These are phyloP conservation scores for Diplocarpon mali DNA, from an alignment of 2,329 filamentous ascomycete genomes.

Conservation along the genomic window DNA sequence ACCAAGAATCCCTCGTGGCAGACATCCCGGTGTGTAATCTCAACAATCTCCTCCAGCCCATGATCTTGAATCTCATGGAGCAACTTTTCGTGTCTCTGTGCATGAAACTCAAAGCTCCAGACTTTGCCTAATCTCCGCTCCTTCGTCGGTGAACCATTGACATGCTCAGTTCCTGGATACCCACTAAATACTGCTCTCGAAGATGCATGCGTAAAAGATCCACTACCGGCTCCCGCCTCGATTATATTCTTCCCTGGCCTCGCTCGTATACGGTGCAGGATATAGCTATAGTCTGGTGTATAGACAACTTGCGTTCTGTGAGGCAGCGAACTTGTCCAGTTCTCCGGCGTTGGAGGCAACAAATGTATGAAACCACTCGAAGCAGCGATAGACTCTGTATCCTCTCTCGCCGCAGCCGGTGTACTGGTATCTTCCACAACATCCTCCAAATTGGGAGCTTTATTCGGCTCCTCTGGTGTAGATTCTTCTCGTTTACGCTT, in stretches of 20 bases:
- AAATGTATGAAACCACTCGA: slow-evolving; percentile 67
- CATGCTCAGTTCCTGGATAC: slow-evolving; percentile 36
- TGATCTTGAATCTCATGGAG: slow-evolving; percentile 59
- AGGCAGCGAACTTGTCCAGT: slow-evolving; percentile 71
- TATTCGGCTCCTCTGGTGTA: slow-evolving; percentile 10
- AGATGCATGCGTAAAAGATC: slow-evolving; percentile 74
- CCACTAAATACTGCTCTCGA: slow-evolving; percentile 67
- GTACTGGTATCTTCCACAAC: slow-evolving; percentile 21
- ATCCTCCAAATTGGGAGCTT: slow-evolving; percentile 8
- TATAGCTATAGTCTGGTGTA: slow-evolving; percentile 77
- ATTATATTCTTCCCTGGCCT: slow-evolving; percentile 64
- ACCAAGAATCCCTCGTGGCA: slow-evolving; percentile 65
- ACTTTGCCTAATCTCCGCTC: slow-evolving; percentile 50
- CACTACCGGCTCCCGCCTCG: slow-evolving; percentile 72
- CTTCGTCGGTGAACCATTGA: slow-evolving; percentile 25
- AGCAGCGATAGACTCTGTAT: slow-evolving; percentile 42
- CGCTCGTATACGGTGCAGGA: slow-evolving; percentile 64
- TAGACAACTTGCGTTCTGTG: slow-evolving; percentile 82
- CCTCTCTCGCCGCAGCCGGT: slow-evolving; percentile 24
- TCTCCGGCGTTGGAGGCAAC: slow-evolving; percentile 67
- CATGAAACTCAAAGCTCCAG: slow-evolving; percentile 75
- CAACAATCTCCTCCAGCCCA: slow-evolving; percentile 52
- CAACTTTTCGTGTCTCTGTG: slow-evolving; percentile 59
- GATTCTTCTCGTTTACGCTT: slow-evolving; percentile 32
- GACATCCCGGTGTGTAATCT: slow-evolving; percentile 68